These are phyloP conservation scores for Aureobasidium sp. DNA, from an alignment of 2,329 filamentous ascomycete genomes.

Conservation along the genomic window DNA sequence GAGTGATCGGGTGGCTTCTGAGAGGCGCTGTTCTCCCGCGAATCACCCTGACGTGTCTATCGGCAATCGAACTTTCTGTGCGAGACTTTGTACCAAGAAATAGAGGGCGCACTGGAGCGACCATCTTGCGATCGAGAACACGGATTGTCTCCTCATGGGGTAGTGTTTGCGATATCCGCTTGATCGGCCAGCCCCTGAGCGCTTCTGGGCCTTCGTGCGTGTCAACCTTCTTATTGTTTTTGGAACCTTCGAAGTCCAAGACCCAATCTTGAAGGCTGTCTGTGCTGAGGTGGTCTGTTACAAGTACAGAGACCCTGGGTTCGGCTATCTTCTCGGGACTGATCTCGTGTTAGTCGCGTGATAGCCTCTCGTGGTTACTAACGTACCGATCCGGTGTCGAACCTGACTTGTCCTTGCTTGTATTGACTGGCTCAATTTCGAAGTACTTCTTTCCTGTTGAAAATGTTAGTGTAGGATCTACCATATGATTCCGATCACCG, in stretches of 20 bases:
- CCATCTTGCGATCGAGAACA: not conserved
- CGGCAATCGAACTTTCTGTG: not conserved
- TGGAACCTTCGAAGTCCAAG: constrained; percentile 18
- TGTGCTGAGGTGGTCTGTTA: constrained; percentile 26
- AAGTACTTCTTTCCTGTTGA: constrained; percentile 18
- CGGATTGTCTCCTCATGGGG: constrained; percentile 23
- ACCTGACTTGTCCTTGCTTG: not conserved
- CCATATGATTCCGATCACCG: not conserved
- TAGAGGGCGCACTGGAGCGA: not conserved
- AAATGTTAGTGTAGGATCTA: too few relatives aligned
- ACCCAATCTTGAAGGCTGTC: constrained; percentile 28
- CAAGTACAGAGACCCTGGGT: constrained; percentile 29
- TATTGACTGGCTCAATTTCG: constrained; percentile 12
- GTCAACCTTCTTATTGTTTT: constrained; percentile 1
- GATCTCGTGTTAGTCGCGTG: not conserved
- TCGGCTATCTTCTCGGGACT: constrained; percentile 28
- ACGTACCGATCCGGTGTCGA: not conserved
- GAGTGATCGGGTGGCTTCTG: constrained; percentile 10
- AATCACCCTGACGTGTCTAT: constrained; percentile 7
- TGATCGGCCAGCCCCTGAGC: constrained; percentile 17
- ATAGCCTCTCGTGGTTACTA: not conserved
- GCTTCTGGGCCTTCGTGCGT: constrained; percentile 14
- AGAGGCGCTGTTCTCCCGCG: constrained; percentile 14
- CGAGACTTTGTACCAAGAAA: constrained; percentile 7
- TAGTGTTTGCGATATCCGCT: constrained; percentile 12